A percentile compares a stretch with the other conserved stretches of the same genome.
These are phyloP conservation scores for Backusella liffmaniae DNA, from an alignment of 192 early-diverging fungal genomes.

Conservation along the genomic window DNA sequence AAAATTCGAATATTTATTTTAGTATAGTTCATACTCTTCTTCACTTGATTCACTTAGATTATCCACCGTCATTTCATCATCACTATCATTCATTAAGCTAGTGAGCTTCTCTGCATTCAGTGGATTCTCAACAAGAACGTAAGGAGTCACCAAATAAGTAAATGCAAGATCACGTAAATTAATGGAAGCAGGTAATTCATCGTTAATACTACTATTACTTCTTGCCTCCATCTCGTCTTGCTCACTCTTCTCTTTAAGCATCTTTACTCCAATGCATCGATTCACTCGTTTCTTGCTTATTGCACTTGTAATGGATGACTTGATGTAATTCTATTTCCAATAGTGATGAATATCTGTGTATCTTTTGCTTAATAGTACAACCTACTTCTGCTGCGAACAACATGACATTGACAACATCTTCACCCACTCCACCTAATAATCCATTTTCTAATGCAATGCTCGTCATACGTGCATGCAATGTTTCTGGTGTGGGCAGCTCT, in stretches of 20 bases:
- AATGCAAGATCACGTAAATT: conserved; percentile 62
- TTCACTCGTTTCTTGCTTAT: conserved; percentile 66
- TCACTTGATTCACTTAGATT: conserved; percentile 8
- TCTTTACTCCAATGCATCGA: conserved; percentile 48
- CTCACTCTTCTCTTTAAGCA: not conserved
- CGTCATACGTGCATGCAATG: conserved; percentile 65
- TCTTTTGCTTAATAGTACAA: not conserved
- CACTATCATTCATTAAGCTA: conserved; percentile 44
- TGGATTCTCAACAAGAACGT: conserved; percentile 61
- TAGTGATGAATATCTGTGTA: not conserved
- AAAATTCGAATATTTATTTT: too few relatives aligned
- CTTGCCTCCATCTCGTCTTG: conserved; percentile 19
- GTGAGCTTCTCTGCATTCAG: conserved; percentile 56
- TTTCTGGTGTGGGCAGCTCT: conserved; percentile 61
- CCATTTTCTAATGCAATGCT: conserved; percentile 68
- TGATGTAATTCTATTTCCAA: conserved; percentile 54
- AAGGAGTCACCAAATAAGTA: conserved; percentile 63
- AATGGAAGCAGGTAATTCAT: conserved; percentile 36
- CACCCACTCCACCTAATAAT: conserved; percentile 59
- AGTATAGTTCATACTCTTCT: conserved; percentile 13
- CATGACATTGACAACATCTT: conserved; percentile 61
- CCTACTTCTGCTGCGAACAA: conserved; percentile 64
- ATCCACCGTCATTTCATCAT: conserved; percentile 38
- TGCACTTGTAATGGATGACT: conserved; percentile 64
- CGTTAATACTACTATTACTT: not conserved